A percentile compares a stretch with the other conserved stretches of the same genome.
Conservation (phyloP, 148 eudicot species). For the Amaranthus palmeri region DNA sequence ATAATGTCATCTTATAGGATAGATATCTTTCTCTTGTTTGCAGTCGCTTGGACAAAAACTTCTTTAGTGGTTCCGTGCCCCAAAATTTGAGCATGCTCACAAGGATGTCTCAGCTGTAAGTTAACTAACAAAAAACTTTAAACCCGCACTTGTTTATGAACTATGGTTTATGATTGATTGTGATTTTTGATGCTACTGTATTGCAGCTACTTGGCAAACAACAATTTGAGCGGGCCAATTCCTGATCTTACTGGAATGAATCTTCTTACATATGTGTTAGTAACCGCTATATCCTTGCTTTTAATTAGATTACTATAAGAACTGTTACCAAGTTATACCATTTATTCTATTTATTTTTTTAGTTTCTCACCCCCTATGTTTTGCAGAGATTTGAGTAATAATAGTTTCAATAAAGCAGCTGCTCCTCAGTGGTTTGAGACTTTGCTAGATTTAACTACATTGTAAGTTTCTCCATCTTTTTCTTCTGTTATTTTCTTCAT, state of each 20-base stretch:
- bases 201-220: slow-evolving; percentile 32
- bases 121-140: not conserved
- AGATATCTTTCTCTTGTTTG: slow-evolving; percentile 14
- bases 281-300: not conserved
- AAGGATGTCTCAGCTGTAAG: slow-evolving; percentile 28
- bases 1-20: not conserved
- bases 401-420: slow-evolving; percentile 17
- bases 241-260: slow-evolving; percentile 32
- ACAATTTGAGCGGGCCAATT: slow-evolving; percentile 25
- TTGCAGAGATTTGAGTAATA: slow-evolving; percentile 36
- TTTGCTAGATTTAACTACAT: slow-evolving; percentile 25
- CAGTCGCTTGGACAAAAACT: slow-evolving; percentile 36
- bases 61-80: slow-evolving; percentile 26
- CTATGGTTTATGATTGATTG: not conserved
- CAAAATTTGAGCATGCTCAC: slow-evolving; percentile 20
- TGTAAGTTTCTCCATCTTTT: slow-evolving; percentile 22
- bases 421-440: slow-evolving; percentile 29
- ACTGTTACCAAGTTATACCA: not conserved
- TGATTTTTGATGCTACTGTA: not conserved
- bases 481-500: not conserved
- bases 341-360: not conserved
- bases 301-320: not conserved
- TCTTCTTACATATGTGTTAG: slow-evolving; percentile 34
- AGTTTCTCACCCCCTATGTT: slow-evolving; percentile 6
- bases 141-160: not conserved